Evolutionary conservation across 2,329 filamentous ascomycete genomes (phyloP).

Genomic region (Penicillium sclerotigenum): DNA sequence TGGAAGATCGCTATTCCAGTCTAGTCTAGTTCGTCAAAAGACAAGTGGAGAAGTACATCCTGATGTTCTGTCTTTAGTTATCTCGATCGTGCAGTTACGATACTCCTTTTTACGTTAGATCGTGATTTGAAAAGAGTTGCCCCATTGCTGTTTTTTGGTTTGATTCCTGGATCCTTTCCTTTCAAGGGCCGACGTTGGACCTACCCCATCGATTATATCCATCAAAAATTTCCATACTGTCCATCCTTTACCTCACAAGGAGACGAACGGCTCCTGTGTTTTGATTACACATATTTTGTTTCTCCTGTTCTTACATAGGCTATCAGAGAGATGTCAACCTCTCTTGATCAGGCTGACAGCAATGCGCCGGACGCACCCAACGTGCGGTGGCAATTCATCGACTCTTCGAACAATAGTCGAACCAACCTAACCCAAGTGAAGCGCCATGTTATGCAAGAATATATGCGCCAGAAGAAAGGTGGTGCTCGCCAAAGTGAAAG

Average conservation of each 20-base stretch:
- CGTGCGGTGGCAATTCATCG: constrained; percentile 42
- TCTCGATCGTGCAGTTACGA: neutral
- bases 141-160: neutral
- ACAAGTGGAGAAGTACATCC: neutral
- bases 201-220: neutral
- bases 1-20: neutral
- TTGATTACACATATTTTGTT: neutral
- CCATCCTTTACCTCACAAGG: neutral
- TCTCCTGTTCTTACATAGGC: neutral
- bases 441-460: constrained; percentile 46
- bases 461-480: constrained; percentile 38
- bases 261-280: neutral
- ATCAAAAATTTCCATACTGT: neutral
- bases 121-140: neutral
- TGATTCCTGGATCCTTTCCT: neutral
- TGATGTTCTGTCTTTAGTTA: neutral
- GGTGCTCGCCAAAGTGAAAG: constrained; percentile 15
- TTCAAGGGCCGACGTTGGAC: neutral
- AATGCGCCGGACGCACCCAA: constrained; percentile 9
- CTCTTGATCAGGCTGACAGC: constrained; percentile 2
- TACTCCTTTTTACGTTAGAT: neutral
- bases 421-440: constrained; percentile 41
- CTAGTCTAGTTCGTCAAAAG: constrained; percentile 3
- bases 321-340: constrained; percentile 15
- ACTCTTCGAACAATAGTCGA: constrained; percentile 36